These are phyloP conservation scores for Nothophoma quercina DNA, from an alignment of 2,329 filamentous ascomycete species.

Conservation along the genomic window DNA sequence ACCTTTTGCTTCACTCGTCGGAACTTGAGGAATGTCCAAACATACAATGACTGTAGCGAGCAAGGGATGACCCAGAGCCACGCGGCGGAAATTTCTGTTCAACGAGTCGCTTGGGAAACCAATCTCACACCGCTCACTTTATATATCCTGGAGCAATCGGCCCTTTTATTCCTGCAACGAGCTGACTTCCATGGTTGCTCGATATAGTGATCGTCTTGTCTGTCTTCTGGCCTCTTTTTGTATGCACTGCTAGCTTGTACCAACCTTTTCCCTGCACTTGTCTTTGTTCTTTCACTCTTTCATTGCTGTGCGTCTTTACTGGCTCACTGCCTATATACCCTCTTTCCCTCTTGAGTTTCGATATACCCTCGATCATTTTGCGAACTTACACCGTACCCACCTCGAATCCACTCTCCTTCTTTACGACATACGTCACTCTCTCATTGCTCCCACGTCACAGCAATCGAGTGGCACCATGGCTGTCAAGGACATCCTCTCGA, in stretches of 20 bases:
- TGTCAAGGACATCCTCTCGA: conserved; percentile 32
- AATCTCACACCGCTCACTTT: conserved; percentile 22
- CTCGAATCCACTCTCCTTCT: not conserved
- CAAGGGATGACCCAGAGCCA: conserved; percentile 42
- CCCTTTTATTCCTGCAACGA: conserved; percentile 8
- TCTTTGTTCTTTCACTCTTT: conserved; percentile 6
- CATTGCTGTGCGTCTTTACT: conserved; percentile 8
- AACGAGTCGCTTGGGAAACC: conserved; percentile 32
- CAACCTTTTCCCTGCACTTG: not conserved
- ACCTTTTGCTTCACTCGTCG: conserved; percentile 15
- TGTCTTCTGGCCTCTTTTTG: conserved; percentile 7
- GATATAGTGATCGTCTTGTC: conserved; percentile 8
- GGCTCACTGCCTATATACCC: conserved; percentile 21
- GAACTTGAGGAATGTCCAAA: conserved; percentile 38
- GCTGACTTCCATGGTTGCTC: conserved; percentile 9
- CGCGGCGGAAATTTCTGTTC: conserved; percentile 22
- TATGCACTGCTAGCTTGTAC: conserved; percentile 11
- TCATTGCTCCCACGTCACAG: conserved; percentile 1
- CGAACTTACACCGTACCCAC: not conserved
- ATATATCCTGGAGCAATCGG: conserved; percentile 6
- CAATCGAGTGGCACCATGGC: conserved; percentile 24
- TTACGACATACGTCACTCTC: not conserved
- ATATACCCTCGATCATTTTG: conserved; percentile 14
- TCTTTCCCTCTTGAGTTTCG: conserved; percentile 16
- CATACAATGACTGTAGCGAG: conserved; percentile 31